A percentile compares a stretch with the other conserved stretches of the same genome.
phyloP scores from a whole-genome alignment of 2,329 filamentous ascomycete genomes.

The Herpomyces periplanetae region DNA sequence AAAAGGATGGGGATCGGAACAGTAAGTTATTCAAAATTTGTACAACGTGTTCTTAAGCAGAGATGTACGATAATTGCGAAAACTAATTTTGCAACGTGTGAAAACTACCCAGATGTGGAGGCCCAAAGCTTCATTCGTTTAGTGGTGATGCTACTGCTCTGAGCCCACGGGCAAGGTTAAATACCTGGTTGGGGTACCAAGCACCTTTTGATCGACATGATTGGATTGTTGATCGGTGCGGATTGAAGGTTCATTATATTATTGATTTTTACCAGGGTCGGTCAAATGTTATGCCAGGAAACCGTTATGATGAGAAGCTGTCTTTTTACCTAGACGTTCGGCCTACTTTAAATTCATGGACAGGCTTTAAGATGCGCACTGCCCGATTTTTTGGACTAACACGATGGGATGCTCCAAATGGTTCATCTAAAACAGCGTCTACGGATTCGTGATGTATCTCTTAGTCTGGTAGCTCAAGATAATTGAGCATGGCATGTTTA shows the following conservation, averaged over 20 bases:
- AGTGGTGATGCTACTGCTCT: slow-evolving; percentile 21
- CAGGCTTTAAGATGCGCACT: slow-evolving; percentile 19
- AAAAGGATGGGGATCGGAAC: slow-evolving; percentile 18
- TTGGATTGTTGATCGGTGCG: slow-evolving; percentile 81
- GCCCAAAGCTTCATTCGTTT: slow-evolving; percentile 49
- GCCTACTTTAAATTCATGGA: slow-evolving; percentile 21
- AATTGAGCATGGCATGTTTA: too few species aligned
- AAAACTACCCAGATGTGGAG: slow-evolving; percentile 15
- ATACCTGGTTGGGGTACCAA: slow-evolving; percentile 52
- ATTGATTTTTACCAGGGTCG: slow-evolving; percentile 86
- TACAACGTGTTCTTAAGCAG: too few species aligned
- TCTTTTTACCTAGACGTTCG: slow-evolving; percentile 24
- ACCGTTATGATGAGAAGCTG: slow-evolving; percentile 11
- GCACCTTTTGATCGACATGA: slow-evolving; percentile 82
- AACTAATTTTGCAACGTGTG: slow-evolving; percentile 2
- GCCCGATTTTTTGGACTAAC: too few species aligned
- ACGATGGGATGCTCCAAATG: too few species aligned
- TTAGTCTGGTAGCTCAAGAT: too few species aligned
- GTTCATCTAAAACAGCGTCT: too few species aligned
- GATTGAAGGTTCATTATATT: slow-evolving; percentile 51
- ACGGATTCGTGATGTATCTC: too few species aligned
- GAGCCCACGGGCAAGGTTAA: slow-evolving; percentile 46
- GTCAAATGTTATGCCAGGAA: slow-evolving; percentile 7
- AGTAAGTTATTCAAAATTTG: slow-evolving; percentile 9
- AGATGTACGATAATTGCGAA: neutral